Conservation (phyloP, 352 stramenopile species). For the Phytophthora melonis region DNA sequence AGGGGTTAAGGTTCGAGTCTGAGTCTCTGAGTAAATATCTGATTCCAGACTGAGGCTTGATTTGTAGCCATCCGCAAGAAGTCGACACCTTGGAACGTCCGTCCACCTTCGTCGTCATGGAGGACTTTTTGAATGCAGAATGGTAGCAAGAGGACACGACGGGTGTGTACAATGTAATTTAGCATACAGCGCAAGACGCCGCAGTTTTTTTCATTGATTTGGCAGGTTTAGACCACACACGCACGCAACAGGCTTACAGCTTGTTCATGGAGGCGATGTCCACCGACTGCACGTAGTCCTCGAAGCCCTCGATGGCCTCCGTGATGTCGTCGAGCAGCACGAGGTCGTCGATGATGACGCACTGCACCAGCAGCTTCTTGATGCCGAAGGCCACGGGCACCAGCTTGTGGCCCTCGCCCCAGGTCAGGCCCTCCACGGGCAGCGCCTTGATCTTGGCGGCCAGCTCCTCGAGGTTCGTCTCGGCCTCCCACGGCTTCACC, state of each 20-base stretch:
- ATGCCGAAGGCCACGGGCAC: slow-evolving; percentile 87
- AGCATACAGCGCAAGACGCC: neutral
- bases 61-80: too few species aligned
- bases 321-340: slow-evolving; percentile 87
- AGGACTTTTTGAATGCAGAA: too few species aligned
- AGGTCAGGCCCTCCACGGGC: slow-evolving; percentile 75
- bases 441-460: slow-evolving; percentile 80
- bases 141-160: neutral
- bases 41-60: too few species aligned
- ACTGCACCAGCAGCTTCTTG: slow-evolving; percentile 88
- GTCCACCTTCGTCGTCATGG: too few species aligned
- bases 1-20: too few species aligned
- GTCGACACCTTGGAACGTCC: too few species aligned
- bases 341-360: slow-evolving; percentile 85
- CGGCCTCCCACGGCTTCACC: slow-evolving; percentile 83
- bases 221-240: neutral
- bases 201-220: neutral
- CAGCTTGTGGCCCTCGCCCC: slow-evolving; percentile 87
- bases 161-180: neutral
- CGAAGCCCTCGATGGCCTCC: slow-evolving; percentile 81
- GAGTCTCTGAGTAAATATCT: too few species aligned
- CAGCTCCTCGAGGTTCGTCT: slow-evolving; percentile 79
- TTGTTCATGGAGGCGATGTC: slow-evolving; percentile 92
- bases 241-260: slow-evolving; percentile 53
- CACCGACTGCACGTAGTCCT: slow-evolving; percentile 89